A percentile compares a stretch with the other conserved stretches of the same genome.
phyloP scores from a whole-genome alignment of 176 grass and related monocot genomes.

The Ensete ventricosum region DNA sequence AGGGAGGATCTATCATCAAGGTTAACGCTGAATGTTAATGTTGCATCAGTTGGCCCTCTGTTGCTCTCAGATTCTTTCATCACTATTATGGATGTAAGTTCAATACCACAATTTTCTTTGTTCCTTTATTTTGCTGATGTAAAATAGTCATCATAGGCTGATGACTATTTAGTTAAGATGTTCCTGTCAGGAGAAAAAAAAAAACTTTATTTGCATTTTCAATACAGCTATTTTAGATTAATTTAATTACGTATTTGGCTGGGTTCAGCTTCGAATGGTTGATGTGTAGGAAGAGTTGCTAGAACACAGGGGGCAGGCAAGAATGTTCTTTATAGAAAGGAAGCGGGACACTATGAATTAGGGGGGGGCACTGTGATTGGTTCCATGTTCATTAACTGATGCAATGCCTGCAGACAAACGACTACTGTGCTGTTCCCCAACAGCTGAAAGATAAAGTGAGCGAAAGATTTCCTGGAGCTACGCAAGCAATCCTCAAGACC shows the following conservation, averaged over 20 bases:
- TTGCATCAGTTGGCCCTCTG: slow-evolving; percentile 72
- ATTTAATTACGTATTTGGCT: too few species aligned
- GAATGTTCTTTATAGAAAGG: too few species aligned
- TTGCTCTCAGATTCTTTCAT: slow-evolving; percentile 71
- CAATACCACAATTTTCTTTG: not conserved
- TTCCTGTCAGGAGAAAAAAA: too few species aligned
- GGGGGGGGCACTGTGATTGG: not conserved
- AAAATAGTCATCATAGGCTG: too few species aligned
- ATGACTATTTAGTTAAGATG: too few species aligned
- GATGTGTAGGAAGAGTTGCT: too few species aligned
- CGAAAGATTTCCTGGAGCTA: slow-evolving; percentile 81
- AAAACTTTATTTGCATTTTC: too few species aligned
- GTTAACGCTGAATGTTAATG: slow-evolving; percentile 92
- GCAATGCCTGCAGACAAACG: slow-evolving; percentile 53
- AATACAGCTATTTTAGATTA: too few species aligned
- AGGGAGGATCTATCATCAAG: slow-evolving; percentile 90
- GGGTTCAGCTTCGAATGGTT: too few species aligned
- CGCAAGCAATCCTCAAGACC: slow-evolving; percentile 66
- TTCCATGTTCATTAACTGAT: not conserved
- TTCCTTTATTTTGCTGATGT: too few species aligned
- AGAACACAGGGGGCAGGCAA: too few species aligned
- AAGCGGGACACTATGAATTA: too few species aligned
- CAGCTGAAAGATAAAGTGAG: slow-evolving; percentile 80
- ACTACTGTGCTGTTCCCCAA: slow-evolving; percentile 88
- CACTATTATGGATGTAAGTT: slow-evolving; percentile 98